Conservation (phyloP, 225 moss, liverwort and hornwort species). For the Physcomitrium patens region DNA sequence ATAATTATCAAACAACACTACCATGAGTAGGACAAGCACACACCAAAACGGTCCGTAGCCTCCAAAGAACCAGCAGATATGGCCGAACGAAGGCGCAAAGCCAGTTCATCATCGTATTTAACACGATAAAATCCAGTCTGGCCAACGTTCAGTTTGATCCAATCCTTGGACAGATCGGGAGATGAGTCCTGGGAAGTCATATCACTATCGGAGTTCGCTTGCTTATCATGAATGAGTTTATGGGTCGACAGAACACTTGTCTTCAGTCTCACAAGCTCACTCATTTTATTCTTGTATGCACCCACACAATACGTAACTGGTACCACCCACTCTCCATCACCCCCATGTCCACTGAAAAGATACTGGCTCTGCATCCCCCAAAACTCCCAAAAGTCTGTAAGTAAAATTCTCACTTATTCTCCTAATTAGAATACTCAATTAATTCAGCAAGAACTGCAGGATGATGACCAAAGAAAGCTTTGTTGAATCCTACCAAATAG, state of each 20-base stretch:
- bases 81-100: constrained; percentile 68
- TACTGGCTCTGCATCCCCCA: constrained; percentile 62
- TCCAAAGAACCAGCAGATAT: constrained; percentile 63
- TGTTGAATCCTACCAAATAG: constrained; percentile 9
- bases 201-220: constrained; percentile 39
- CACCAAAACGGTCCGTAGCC: constrained; percentile 78
- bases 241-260: constrained; percentile 52
- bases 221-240: constrained; percentile 30
- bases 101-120: constrained; percentile 71
- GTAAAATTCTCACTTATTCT: neutral
- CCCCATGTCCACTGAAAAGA: constrained; percentile 64
- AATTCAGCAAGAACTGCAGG: neutral
- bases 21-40: constrained; percentile 5
- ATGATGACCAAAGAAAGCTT: constrained; percentile 1
- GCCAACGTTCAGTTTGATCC: constrained; percentile 77
- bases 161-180: constrained; percentile 48
- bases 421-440: neutral
- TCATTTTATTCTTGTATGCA: constrained; percentile 51
- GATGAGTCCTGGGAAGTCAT: constrained; percentile 25
- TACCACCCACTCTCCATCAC: constrained; percentile 74
- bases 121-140: constrained; percentile 83
- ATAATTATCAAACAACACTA: constrained; percentile 5
- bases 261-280: constrained; percentile 70
- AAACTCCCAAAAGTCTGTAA: constrained; percentile 27
- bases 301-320: constrained; percentile 74